Conservation (phyloP, 208 protist species). For the Leptomonas pyrrhocoris region DNA sequence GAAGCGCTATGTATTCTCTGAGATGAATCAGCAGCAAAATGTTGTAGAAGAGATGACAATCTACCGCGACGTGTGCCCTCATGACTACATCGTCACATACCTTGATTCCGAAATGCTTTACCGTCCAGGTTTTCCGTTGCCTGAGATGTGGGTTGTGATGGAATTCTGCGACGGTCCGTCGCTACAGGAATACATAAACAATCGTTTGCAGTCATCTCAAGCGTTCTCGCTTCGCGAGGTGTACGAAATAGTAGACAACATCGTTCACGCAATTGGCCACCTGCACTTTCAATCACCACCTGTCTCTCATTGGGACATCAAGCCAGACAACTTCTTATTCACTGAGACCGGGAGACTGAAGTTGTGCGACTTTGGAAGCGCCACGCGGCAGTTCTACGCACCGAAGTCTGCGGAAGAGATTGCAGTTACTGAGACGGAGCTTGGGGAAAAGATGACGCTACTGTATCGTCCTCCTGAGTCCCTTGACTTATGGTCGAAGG, state of each 20-base stretch:
- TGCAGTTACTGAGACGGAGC: conserved; percentile 65
- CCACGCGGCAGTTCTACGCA: conserved; percentile 71
- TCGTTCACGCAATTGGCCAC: conserved; percentile 66
- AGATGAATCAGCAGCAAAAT: conserved; percentile 29
- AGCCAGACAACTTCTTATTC: conserved; percentile 93
- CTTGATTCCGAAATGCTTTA: conserved; percentile 43
- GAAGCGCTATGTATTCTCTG: conserved; percentile 50
- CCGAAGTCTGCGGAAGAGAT: conserved; percentile 67
- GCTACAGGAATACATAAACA: conserved; percentile 72
- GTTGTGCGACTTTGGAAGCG: conserved; percentile 95
- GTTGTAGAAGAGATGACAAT: conserved; percentile 36
- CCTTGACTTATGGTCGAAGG: conserved; percentile 90
- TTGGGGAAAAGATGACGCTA: conserved; percentile 88
- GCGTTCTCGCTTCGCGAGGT: conserved; percentile 53
- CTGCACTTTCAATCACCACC: conserved; percentile 79
- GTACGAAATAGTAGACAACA: conserved; percentile 58
- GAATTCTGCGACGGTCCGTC: conserved; percentile 66
- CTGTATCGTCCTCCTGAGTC: conserved; percentile 95
- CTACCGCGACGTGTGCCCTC: conserved; percentile 37
- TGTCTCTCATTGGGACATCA: conserved; percentile 94
- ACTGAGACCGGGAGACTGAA: conserved; percentile 71
- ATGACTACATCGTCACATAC: conserved; percentile 42
- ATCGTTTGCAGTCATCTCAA: conserved; percentile 43
- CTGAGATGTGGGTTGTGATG: conserved; percentile 82
- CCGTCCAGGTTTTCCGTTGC: conserved; percentile 25